These are phyloP conservation scores for Pythium periplocum DNA, from an alignment of 352 stramenopile genomes.

Conservation along the genomic window DNA sequence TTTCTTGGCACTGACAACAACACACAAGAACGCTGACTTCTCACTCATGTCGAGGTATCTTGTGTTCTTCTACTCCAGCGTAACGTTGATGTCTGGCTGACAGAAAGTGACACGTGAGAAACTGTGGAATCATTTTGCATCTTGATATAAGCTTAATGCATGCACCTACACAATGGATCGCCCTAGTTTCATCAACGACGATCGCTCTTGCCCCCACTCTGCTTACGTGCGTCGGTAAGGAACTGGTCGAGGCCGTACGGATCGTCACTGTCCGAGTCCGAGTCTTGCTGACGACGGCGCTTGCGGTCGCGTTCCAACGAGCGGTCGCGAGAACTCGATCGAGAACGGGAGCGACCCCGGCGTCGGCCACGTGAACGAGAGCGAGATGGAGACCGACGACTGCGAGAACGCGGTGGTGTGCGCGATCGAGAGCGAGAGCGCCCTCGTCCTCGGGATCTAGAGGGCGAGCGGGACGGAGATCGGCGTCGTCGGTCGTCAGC, in stretches of 20 bases:
- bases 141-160: no score
- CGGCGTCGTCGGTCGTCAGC: conserved; percentile 6
- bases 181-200: no score
- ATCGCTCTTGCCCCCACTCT: neutral
- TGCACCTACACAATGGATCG: no score
- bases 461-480: conserved; percentile 21
- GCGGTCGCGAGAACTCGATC: conserved; percentile 32
- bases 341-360: conserved; percentile 28
- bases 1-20: no score
- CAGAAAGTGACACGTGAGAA: no score
- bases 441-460: conserved; percentile 19
- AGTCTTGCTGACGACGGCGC: conserved; percentile 32
- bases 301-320: conserved; percentile 33
- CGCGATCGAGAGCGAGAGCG: conserved; percentile 17
- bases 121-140: no score
- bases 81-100: no score
- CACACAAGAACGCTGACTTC: no score
- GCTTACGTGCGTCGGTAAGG: conserved; percentile 60
- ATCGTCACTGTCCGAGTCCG: conserved; percentile 55
- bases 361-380: conserved; percentile 7
- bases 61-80: no score
- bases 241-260: conserved; percentile 85
- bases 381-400: conserved; percentile 13
- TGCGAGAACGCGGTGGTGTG: conserved; percentile 13
- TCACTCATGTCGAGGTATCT: no score